Base-by-base conservation (phyloP, 1,284 basidiomycete species). In the Boletellus dicymbophilus region DNA sequence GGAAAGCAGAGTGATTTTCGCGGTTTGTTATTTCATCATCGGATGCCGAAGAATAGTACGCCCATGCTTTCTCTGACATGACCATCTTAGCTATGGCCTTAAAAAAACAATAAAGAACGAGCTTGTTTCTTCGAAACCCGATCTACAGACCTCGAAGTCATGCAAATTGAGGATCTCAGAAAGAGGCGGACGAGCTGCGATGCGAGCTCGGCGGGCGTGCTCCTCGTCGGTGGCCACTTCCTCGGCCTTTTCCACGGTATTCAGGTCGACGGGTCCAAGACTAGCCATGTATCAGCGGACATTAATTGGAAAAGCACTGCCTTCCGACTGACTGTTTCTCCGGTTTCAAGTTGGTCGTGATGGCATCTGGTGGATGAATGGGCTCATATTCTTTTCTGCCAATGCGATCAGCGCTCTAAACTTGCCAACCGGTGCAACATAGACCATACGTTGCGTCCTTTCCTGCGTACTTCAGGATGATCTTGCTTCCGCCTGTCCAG, bases 11-110 rank as follows among this genome's bases (percentile, higher is more conserved):
- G 51, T 89, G 88, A 65, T 97, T 97, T 69, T 98, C 94, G 22
- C 94, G 78, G 69, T 81, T 82, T 30, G 88, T 95, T 59, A 93
- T 90, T 69, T 94, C 92, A 62, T 94, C 92, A 63, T 95, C 92
- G 12, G 91, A 84, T 13, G 91, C 93, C 16, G 87, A 90, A 28
- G 84, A 87, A 64, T 93, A 94, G 68, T 94, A 95, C 22, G 91
- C 92, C 93, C 93, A 95, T 0, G 89, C 90, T 61, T 90, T 88
- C 47, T 85, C 81, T 1, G 82, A 75, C 77, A 95, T 84, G 9
- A 89, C 83, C 53, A 75, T 70, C 61, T 79, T 81, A 9, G 89
- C 91, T 43, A 95, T 82, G 27, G 84, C 79, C 84, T 88, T 48
- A n/a, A n/a, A n/a, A 28, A 10, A 25, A n/a, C n/a, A n/a, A 16